Conservation (phyloP, 805 yeast species). For the Yarrowia sp. region DNA sequence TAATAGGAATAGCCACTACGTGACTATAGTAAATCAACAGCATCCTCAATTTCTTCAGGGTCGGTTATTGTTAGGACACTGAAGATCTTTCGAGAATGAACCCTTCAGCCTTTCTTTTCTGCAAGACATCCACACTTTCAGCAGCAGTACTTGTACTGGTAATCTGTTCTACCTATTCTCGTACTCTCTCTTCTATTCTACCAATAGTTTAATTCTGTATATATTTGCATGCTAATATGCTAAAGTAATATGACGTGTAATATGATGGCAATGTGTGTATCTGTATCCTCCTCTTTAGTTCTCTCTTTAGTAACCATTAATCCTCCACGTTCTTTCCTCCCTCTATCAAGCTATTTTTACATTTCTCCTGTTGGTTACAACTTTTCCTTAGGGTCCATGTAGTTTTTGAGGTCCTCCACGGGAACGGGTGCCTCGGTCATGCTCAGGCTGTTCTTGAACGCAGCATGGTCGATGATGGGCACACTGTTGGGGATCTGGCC, state of each 20-base stretch:
- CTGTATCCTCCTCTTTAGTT: conserved; percentile 4
- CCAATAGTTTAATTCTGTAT: neutral
- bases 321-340: no score
- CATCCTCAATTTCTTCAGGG: no score
- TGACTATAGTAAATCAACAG: no score
- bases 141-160: neutral
- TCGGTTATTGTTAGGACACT: no score
- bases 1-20: no score
- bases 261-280: conserved; percentile 23
- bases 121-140: neutral
- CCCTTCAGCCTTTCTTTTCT: no score
- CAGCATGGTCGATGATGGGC: conserved; percentile 55
- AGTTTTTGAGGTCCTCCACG: conserved; percentile 44
- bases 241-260: conserved; percentile 2
- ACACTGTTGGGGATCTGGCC: conserved; percentile 47
- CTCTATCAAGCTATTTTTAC: conserved; percentile 1
- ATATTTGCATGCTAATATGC: conserved; percentile 22
- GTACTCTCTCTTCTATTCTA: neutral
- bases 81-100: no score
- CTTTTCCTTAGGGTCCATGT: conserved; percentile 45
- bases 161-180: no score
- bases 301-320: neutral
- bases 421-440: conserved; percentile 72
- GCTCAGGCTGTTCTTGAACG: conserved; percentile 62
- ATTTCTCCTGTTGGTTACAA: conserved; percentile 39